A percentile compares a stretch with the other conserved stretches of the same genome.
Evolutionary conservation across 306 rosid genomes (phyloP).

Genomic region (Cucurbita ficifolia): DNA sequence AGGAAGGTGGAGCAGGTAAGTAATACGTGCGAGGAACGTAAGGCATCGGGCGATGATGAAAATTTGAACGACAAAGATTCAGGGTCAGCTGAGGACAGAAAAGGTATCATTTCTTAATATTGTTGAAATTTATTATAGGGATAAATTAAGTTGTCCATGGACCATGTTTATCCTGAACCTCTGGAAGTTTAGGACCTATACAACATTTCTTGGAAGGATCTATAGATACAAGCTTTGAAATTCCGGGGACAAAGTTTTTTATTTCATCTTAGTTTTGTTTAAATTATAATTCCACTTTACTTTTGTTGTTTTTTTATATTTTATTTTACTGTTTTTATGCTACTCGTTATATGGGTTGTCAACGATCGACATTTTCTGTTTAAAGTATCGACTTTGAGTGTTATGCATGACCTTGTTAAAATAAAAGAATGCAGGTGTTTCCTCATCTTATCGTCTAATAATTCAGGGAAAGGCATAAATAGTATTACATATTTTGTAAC

Average conservation of each 20-base stretch:
- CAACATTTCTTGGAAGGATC: neutral
- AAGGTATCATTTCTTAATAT: conserved; percentile 21
- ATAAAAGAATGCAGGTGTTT: neutral
- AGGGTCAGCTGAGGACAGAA: conserved; percentile 28
- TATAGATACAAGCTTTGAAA: neutral
- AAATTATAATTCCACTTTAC: neutral
- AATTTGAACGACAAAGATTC: conserved; percentile 30
- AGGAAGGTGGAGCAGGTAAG: conserved; percentile 33
- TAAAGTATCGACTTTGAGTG: neutral
- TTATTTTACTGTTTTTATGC: neutral
- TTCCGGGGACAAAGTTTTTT: neutral
- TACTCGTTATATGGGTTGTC: neutral
- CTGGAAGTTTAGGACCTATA: neutral
- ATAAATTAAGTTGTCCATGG: neutral
- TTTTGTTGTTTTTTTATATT: neutral
- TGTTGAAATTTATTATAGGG: neutral
- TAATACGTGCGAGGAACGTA: conserved; percentile 31
- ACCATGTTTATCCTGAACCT: neutral
- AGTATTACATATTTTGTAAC: neutral
- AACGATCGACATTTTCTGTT: neutral
- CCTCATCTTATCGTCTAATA: neutral
- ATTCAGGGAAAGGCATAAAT: neutral
- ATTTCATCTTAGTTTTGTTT: neutral
- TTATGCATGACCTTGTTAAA: neutral
- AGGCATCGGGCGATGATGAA: conserved; percentile 32